These are phyloP conservation scores for Oryza australiensis DNA, from an alignment of 176 grass and related monocot species.

Conservation along the genomic window DNA sequence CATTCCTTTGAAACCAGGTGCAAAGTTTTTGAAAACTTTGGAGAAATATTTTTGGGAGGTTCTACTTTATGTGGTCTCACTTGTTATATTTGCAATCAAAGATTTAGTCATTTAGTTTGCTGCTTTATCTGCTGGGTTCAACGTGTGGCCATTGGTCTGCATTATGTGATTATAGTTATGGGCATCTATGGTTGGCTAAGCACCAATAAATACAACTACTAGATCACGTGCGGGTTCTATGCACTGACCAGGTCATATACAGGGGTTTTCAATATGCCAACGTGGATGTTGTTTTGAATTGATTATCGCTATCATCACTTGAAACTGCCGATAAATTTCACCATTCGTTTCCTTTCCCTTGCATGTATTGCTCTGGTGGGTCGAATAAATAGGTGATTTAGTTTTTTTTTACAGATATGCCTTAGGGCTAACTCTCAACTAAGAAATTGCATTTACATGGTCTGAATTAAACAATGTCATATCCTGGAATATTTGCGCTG, in stretches of 20 bases:
- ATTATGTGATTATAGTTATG: not conserved
- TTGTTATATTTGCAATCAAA: not conserved
- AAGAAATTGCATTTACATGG: not conserved
- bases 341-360: slow-evolving; percentile 17
- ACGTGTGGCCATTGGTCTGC: slow-evolving; percentile 12
- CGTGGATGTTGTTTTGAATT: not conserved
- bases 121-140: not conserved
- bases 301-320: not conserved
- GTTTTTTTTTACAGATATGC: not conserved
- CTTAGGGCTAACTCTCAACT: not conserved
- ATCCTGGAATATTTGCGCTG: not conserved
- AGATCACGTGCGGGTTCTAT: not conserved
- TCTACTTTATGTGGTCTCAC: not conserved
- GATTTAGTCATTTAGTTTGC: slow-evolving; percentile 19
- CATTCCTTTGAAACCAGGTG: not conserved
- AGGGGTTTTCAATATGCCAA: not conserved
- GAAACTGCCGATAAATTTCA: not conserved
- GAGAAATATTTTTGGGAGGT: not conserved
- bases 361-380: not conserved
- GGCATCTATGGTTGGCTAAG: not conserved
- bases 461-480: not conserved
- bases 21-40: not conserved
- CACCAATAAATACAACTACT: not conserved
- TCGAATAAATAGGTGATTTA: not conserved
- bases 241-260: not conserved